Base-by-base conservation (phyloP, 768 basidiomycete species). In the Psilocybe sp. region DNA sequence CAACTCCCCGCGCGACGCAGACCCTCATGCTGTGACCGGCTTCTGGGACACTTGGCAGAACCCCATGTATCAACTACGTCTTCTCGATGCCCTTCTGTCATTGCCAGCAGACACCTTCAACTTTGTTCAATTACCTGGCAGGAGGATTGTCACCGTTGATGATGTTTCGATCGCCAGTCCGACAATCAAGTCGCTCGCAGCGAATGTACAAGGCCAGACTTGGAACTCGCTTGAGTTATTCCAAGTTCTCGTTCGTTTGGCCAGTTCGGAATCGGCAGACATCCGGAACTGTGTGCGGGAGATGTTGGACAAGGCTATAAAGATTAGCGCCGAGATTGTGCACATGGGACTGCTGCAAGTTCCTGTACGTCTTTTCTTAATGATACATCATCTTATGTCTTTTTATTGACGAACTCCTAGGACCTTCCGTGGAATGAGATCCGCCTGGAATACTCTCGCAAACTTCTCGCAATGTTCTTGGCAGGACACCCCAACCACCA, bases 221-320 rank as follows among this genome's bases (percentile, higher is more conserved):
- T 98, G 95, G 95, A 98, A 98, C 64, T 93, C 91, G 5, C 72
- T 93, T 8, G 92, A 97, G 58, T 71, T 98, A 37, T 90, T 95
- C 58, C 85, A 92, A 66, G 85, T 93, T 23, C 74, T 98, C 2
- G 86, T 96, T n/a, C 79, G 82, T 49, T 75, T 87, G 46, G 86
- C 88, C 2, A 84, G 85, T 51, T 81, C 84, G 2, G 87, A 92
- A 20, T 81, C 76, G 16, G 54, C 66, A 13, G 91, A 94, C 45
- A 82, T 93, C 20, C 80, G 84, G 19, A 78, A 72, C 50, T 85
- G 83, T 56, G 92, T 95, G 20, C 78, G 87, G 40, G 93, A 97
- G 57, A 89, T 97, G 84, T 68, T 98, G 47, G 95, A 98, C 63
- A 91, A 93, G 61, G 96, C 92, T 0, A 83, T 93, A 44, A 92